Base-by-base conservation (phyloP, 2,329 filamentous ascomycete species). In the Trematosphaeria pertusa region DNA sequence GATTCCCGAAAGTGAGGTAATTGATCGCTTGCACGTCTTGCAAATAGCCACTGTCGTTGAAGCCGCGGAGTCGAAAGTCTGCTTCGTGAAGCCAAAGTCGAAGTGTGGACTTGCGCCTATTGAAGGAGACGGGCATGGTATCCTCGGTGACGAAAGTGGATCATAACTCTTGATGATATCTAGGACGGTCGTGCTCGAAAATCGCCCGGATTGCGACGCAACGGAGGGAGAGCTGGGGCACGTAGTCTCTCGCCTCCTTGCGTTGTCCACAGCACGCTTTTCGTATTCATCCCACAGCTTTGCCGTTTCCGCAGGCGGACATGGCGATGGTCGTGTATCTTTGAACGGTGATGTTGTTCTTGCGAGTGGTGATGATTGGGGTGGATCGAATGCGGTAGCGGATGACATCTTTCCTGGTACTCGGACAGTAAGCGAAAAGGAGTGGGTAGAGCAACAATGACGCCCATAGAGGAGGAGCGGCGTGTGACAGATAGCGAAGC, bases 201-300 rank as follows among this genome's bases (percentile, higher is more conserved):
- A 37, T 4, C 56, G 52, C 20, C 59, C 54, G 4, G 57, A 51
- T 35, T 50, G 52, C 17, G 46, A 38, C 49, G 55, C 24, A 28
- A 7, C 30, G 46, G 37, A 19, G 15, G 37, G 1, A 19, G 15
- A 38, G 1, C 21, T 40, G 5, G 28, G 15, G 19, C 14, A 43
- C 12, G 37, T 49, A 10, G 37, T 50, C 9, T 70, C 64, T 47
- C 67, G 60, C 46, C 50, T 59, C 44, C 43, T 67, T 43, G 59
- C 65, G 32, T 64, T 66, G 40, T 70, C 65, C 12, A 64, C 43
- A 8, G 67, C 67, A 30, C 53, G 52, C 46, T 48, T 64, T 45
- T 71, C 69, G 31, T 67, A 69, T 41, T 67, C 62, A 24, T 72
- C 67, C 67, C 65, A 70, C n/a, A 66, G 35, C 41, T 64, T 58